Base-by-base conservation (phyloP, 2,329 filamentous ascomycete genomes). In the Monosporascus sp. region DNA sequence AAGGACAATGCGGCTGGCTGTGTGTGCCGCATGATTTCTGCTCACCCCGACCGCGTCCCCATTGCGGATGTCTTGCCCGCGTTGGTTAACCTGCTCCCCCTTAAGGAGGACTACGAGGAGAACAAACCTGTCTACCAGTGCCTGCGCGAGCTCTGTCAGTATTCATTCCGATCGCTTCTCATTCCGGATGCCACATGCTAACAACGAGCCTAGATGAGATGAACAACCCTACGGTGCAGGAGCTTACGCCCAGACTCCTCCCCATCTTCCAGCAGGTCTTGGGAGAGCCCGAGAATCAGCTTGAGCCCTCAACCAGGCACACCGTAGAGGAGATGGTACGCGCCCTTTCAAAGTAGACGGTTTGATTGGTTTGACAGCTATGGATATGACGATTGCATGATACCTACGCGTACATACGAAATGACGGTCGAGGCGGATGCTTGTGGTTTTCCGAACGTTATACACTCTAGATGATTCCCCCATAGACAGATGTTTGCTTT, bases 51-150 rank as follows among this genome's bases (percentile, higher is more conserved):
- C 62, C 83, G 82, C 61, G 86, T 95, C 9, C 91, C 93, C 18
- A 80, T 96, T 51, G 74, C 80, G 40, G 86, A 96, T 55, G 89
- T 96, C 20, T 81, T 99, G 1, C 92, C 93, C 26, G 85, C 84
- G 1, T 75, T 97, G 28, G 81, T 95, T 53, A 81, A 82, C 56
- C 81, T 92, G 28, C 81, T 97, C 38, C 94, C 94, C 9, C 79
- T 97, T 58, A 89, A 89, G 71, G 92, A 96, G 68, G 94, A 97
- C 71, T 97, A 84, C 64, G 91, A 97, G 73, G 94, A 97, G 82
- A 97, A 99, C 74, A 89, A 90, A 65, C 91, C 94, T 8, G 86
- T 97, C 55, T 99, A 88, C 75, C 82, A 88, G 70, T 95, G 92
- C 83, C 87, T 99, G 65, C 87, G 89, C 71, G 86, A 88, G 72